Conservation (phyloP, 805 yeast genomes). For the Teunomyces tritomae region DNA sequence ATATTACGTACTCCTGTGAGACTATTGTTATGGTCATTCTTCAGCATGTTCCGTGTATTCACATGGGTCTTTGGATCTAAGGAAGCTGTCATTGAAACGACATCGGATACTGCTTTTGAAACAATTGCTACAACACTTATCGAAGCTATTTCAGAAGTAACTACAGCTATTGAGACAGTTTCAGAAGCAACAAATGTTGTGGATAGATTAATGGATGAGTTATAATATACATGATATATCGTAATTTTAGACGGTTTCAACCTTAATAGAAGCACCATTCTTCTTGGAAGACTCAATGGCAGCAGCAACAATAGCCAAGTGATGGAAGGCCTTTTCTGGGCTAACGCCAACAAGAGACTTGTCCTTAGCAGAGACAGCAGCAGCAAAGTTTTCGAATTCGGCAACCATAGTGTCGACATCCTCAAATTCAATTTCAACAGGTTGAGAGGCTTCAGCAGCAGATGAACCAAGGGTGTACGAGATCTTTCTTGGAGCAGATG, state of each 20-base stretch:
- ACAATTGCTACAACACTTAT: neutral
- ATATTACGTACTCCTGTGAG: slow-evolving; percentile 43
- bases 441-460: slow-evolving; percentile 50
- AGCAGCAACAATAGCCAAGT: slow-evolving; percentile 86
- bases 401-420: slow-evolving; percentile 42
- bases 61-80: slow-evolving; percentile 9
- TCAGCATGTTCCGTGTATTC: slow-evolving; percentile 29
- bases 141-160: neutral
- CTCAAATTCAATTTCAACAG: slow-evolving; percentile 38
- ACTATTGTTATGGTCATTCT: slow-evolving; percentile 45
- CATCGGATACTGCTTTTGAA: neutral
- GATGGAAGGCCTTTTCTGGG: slow-evolving; percentile 88
- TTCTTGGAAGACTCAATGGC: slow-evolving; percentile 66
- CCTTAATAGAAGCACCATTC: slow-evolving; percentile 49
- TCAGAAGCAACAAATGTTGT: neutral
- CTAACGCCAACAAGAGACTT: slow-evolving; percentile 53
- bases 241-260: slow-evolving; percentile 25
- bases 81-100: no score
- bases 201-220: slow-evolving; percentile 8
- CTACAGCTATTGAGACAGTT: neutral
- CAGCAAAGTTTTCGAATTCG: slow-evolving; percentile 50
- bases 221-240: neutral
- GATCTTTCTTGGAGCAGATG: slow-evolving; percentile 35
- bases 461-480: slow-evolving; percentile 28
- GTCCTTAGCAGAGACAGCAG: slow-evolving; percentile 62